Percentiles rank a stretch among this genome's conserved stretches.
phyloP scores from a whole-genome alignment of 345 rosid genomes.

The Eucalyptus pauciflora region DNA sequence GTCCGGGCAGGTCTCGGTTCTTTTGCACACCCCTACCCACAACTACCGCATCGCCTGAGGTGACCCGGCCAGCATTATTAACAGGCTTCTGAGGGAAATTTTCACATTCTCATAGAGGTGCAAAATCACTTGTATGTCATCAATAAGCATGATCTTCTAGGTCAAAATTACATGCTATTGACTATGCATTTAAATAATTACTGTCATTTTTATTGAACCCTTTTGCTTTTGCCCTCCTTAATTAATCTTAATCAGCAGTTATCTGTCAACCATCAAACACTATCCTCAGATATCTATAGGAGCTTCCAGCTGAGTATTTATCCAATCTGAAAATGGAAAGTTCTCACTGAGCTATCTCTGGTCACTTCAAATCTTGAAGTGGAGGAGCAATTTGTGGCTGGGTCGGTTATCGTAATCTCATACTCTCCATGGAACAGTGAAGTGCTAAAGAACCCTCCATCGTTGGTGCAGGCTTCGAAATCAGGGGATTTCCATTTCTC shows the following conservation, averaged over 20 bases:
- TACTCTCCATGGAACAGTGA: constrained; percentile 52
- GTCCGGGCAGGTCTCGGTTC: no score
- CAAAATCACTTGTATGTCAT: not conserved
- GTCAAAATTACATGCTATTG: not conserved
- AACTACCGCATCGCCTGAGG: not conserved
- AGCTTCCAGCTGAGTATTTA: not conserved
- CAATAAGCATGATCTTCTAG: not conserved
- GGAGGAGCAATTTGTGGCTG: constrained; percentile 8
- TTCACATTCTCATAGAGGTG: not conserved
- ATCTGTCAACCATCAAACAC: not conserved
- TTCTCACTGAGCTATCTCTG: not conserved
- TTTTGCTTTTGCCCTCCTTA: not conserved
- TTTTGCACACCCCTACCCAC: no score
- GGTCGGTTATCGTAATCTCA: constrained; percentile 18
- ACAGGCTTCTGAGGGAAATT: fast-evolving
- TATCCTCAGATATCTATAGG: not conserved
- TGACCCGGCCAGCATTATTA: not conserved
- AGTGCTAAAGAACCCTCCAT: constrained; percentile 12
- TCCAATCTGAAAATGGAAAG: not conserved
- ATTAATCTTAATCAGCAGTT: not conserved
- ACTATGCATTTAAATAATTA: no score
- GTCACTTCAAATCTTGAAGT: constrained; percentile 16
- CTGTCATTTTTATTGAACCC: not conserved
- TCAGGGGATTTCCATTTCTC: constrained; percentile 24
- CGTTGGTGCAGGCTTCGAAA: not conserved